phyloP scores from a whole-genome alignment of 2,329 filamentous ascomycete genomes.

The Colletotrichum orbiculare region DNA sequence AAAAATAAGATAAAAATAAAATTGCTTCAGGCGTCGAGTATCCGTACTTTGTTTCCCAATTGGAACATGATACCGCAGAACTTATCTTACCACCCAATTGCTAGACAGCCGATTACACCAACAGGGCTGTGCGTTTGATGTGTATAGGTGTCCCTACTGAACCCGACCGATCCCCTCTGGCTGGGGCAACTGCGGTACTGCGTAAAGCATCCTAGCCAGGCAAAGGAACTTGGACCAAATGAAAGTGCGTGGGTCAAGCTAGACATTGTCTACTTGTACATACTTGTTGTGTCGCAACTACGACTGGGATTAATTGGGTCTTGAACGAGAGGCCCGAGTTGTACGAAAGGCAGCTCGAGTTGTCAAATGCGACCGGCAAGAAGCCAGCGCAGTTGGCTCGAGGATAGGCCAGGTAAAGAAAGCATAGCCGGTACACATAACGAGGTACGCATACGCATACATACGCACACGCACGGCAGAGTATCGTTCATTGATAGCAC shows the following conservation, averaged over 20 bases:
- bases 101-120: constrained; percentile 20
- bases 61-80: background rate
- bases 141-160: background rate
- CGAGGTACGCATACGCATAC: no score
- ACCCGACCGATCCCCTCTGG: no score
- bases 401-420: no score
- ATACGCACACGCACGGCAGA: no score
- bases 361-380: no score
- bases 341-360: background rate
- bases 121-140: background rate
- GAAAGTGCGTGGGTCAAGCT: background rate
- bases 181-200: no score
- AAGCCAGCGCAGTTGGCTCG: constrained; percentile 1
- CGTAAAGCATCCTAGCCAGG: no score
- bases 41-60: no score
- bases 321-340: constrained; percentile 6
- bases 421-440: no score
- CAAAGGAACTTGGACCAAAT: background rate
- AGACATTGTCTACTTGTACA: background rate
- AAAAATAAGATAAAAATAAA: background rate
- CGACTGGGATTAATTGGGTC: constrained; percentile 28
- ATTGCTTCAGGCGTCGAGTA: no score
- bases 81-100: constrained; percentile 17
- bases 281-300: constrained; percentile 19
- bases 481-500: no score